Percentiles rank a stretch among this genome's conserved stretches.
Conservation (phyloP, 805 yeast species). For the Hanseniaspora singularis region DNA sequence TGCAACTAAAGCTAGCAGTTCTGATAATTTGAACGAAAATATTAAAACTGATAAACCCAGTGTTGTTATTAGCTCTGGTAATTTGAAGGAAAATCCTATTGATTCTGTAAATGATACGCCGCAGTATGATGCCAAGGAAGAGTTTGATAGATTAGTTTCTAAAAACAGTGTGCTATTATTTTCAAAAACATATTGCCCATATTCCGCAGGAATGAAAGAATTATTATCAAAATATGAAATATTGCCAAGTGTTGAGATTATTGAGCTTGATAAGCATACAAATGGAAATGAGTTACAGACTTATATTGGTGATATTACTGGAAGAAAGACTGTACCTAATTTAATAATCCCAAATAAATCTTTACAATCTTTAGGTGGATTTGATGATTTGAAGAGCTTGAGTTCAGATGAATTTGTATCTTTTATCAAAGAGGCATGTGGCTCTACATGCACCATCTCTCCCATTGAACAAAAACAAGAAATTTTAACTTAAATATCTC, state of each 20-base stretch:
- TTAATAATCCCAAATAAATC: constrained; percentile 50
- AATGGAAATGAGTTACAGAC: constrained; percentile 67
- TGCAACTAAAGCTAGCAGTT: too few species aligned
- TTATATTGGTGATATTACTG: constrained; percentile 55
- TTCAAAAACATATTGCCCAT: constrained; percentile 55
- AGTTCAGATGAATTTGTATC: not conserved
- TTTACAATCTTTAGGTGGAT: constrained; percentile 68
- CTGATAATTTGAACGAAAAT: too few species aligned
- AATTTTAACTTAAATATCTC: not conserved
- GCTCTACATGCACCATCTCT: not conserved
- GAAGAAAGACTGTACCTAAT: constrained; percentile 85
- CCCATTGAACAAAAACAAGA: not conserved
- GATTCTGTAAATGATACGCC: too few species aligned
- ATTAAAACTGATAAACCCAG: too few species aligned
- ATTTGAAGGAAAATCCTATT: too few species aligned
- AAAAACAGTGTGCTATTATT: constrained; percentile 56
- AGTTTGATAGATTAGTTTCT: constrained; percentile 40
- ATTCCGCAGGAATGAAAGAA: constrained; percentile 56
- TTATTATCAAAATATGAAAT: constrained; percentile 49
- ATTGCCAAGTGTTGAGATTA: constrained; percentile 57
- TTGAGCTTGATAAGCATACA: constrained; percentile 72
- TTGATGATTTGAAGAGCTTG: constrained; percentile 63
- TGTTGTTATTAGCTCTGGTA: too few species aligned
- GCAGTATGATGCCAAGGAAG: constrained; percentile 44
- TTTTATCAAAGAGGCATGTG: not conserved